phyloP scores from a whole-genome alignment of 805 yeast genomes.

The Phaffomyces thermotolerans region DNA sequence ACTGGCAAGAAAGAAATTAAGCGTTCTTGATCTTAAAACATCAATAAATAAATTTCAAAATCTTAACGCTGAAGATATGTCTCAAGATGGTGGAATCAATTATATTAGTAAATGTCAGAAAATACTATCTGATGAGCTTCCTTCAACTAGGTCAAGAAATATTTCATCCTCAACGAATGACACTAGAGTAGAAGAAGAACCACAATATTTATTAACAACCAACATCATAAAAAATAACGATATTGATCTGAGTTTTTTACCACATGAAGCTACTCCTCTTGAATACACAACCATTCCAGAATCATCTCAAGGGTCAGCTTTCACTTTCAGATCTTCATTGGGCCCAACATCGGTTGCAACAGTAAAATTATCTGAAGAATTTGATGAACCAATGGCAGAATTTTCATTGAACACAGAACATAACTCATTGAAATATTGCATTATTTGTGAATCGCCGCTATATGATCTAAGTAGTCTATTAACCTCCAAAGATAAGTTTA shows the following conservation, averaged over 20 bases:
- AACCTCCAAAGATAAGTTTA: slow-evolving; percentile 20
- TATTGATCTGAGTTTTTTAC: not conserved
- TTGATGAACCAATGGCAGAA: slow-evolving; percentile 7
- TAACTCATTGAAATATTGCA: slow-evolving; percentile 36
- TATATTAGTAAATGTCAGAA: not conserved
- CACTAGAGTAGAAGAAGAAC: slow-evolving; percentile 3
- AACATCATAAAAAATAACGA: not conserved
- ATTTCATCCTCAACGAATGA: slow-evolving; percentile 1
- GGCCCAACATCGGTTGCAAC: slow-evolving; percentile 12
- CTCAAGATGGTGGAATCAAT: not conserved
- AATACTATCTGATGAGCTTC: not conserved
- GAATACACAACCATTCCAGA: slow-evolving; percentile 7
- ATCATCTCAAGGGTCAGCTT: not conserved
- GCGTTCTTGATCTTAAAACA: slow-evolving; percentile 28
- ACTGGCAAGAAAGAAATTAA: slow-evolving; percentile 21
- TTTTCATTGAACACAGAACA: slow-evolving; percentile 4
- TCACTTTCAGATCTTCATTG: slow-evolving; percentile 1
- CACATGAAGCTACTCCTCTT: not conserved
- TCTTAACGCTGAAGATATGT: not conserved
- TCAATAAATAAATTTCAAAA: slow-evolving; percentile 16
- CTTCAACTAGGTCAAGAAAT: not conserved
- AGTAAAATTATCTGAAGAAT: slow-evolving; percentile 11
- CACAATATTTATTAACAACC: not conserved
- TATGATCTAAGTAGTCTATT: slow-evolving; percentile 48
- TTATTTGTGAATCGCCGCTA: slow-evolving; percentile 63